Conservation (phyloP, 2,329 filamentous ascomycete species). For the Botryotinia calthae region DNA sequence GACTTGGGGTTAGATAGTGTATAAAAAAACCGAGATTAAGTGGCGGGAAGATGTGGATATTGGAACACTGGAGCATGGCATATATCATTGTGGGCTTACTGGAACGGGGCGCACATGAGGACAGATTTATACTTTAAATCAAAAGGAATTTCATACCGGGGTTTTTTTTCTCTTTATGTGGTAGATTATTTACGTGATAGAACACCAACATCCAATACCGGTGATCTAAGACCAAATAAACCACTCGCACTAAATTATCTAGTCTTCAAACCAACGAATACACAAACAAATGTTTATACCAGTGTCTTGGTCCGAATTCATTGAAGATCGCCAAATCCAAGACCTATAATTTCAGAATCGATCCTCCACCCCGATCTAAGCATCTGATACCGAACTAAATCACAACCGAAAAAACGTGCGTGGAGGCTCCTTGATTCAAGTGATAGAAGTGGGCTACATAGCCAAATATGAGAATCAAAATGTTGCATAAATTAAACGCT, state of each 20-base stretch:
- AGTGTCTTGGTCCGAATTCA: background rate
- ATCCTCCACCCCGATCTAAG: background rate
- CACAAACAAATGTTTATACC: background rate
- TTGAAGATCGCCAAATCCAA: background rate
- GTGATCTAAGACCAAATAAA: background rate
- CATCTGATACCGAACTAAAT: background rate
- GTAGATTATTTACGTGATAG: background rate
- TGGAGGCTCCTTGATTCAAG: background rate
- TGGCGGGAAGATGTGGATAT: background rate
- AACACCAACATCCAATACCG: background rate
- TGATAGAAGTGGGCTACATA: background rate
- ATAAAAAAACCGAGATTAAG: background rate
- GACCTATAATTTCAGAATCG: background rate
- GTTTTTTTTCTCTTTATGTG: background rate
- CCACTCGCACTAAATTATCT: background rate
- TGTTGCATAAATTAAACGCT: too few relatives aligned
- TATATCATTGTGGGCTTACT: conserved; percentile 10
- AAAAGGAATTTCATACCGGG: background rate
- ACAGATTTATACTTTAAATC: background rate
- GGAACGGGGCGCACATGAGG: conserved; percentile 2
- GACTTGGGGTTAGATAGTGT: conserved; percentile 34
- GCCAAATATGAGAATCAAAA: background rate
- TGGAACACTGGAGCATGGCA: background rate
- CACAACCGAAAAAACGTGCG: background rate
- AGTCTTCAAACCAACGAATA: background rate